Evolutionary conservation across 176 grass and related monocot species (phyloP), one percentile per base, ranked within the genome.

Genomic region (Cocos nucifera): DNA sequence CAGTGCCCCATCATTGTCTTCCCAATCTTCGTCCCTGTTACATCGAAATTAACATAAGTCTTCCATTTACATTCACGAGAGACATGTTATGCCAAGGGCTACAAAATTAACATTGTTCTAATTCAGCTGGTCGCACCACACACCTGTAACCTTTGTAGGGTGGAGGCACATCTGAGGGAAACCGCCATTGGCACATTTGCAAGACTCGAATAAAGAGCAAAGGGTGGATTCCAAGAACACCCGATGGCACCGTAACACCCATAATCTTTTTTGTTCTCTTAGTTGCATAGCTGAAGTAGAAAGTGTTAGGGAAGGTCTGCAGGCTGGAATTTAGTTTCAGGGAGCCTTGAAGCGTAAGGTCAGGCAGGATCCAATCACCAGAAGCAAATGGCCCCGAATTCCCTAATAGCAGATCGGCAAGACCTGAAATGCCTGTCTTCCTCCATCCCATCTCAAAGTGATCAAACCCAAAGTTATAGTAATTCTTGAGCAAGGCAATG

Each of bases 1-100:
- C 52, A 98, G 81, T 61, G 93, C 93, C 56, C 88, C 93, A 69
- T 98, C 93, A 56, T 98, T 98, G 50, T 92, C 82, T 85, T 92
- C 93, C 88, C 93, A 98, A 66, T 98, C 93, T 73, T 98, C 93
- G 83, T 98, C 93, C 67, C 93, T 98, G 61, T 81, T 57, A 27
- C 17, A 29, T 44, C 12, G 8, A 12, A 12, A 44, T 12, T 12
- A 44, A 44, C 35, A 44, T 44, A 44, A 44, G 35, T 44, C 9
- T 14, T 44, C 35, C 35, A 44, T 3, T 3, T 2, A 44, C 35
- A 44, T 44, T 44, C 10, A 14, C 35, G 0, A 14, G 9, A 14
- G 35, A 44, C 12, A 12, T 14, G 8, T 44, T 14, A 44, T 14
- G 10, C 2, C 35, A 44, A 44, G 9, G 35, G 9, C 35, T 2